A percentile compares a stretch with the other conserved stretches of the same genome.
Evolutionary conservation across 805 yeast species (phyloP).

Genomic region (Candida piceae): DNA sequence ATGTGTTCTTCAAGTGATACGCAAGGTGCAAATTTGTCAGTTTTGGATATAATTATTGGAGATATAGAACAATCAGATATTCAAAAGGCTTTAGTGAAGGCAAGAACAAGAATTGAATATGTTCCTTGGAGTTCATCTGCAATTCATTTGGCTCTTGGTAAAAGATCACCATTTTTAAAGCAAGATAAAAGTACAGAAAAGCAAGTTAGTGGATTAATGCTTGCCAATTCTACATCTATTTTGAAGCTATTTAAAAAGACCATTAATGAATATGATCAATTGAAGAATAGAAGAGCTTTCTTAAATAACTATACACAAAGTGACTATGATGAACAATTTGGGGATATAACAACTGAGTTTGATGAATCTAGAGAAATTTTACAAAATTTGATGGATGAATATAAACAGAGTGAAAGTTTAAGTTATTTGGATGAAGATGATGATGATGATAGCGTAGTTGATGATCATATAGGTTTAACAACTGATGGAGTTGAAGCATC

Average conservation of each 20-base stretch:
- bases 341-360: constrained; percentile 44
- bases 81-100: constrained; percentile 58
- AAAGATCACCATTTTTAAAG: constrained; percentile 55
- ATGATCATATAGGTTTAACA: not conserved
- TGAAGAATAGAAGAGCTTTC: constrained; percentile 79
- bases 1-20: constrained; percentile 48
- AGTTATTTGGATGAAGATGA: constrained; percentile 45
- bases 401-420: constrained; percentile 36
- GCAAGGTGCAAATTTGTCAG: constrained; percentile 52
- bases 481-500: not conserved
- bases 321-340: constrained; percentile 40
- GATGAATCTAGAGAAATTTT: constrained; percentile 20
- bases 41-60: constrained; percentile 67
- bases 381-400: constrained; percentile 42
- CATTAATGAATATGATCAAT: constrained; percentile 70
- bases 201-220: constrained; percentile 71
- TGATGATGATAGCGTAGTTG: constrained; percentile 22
- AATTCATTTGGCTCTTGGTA: constrained; percentile 72
- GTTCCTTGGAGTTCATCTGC: constrained; percentile 84
- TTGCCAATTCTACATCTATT: constrained; percentile 78
- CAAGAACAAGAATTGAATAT: constrained; percentile 64
- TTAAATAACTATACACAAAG: constrained; percentile 63
- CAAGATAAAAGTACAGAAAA: constrained; percentile 31
- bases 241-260: constrained; percentile 61
- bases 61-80: constrained; percentile 66